Evolutionary conservation across 768 basidiomycete species (phyloP), one percentile per base, ranked within the genome.

Genomic region (Harrya chromipes): DNA sequence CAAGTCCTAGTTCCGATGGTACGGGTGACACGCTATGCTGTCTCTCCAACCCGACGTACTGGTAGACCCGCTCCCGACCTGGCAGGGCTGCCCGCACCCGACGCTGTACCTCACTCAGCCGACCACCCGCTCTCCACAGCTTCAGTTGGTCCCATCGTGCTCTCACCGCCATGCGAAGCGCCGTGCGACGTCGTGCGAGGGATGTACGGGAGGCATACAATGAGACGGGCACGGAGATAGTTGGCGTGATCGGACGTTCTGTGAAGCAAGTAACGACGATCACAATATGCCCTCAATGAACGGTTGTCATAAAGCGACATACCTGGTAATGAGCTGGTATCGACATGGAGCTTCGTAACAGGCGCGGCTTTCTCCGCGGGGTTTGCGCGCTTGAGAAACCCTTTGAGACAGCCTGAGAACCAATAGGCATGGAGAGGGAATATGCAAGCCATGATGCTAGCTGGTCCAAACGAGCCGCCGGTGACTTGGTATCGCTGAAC

Each of bases 391-490:
- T 70, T 70, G 33, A 74, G 27, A 52, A 80, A 76, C 1, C 79
- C 79, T 50, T 68, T 70, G 39, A 83, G 23, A 47, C 76, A 80
- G 11, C 75, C 75, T 2, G 54, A 44, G 64, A 83, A 82, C 82
- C 82, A 83, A 33, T 70, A 57, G 2, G 70, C 72, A 52, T 83
- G 82, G 41, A 83, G 61, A 9, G 77, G 74, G 31, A 79, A 69
- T 23, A 79, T 73, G 40, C 62, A 50, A 7, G 60, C 53, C 46
- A 80, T 66, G 45, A 79, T 52, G 24, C 65, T 52, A 0, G 68
- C 63, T 1, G 81, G 80, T 3, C 72, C 53, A 35, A 60, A 65
- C 1, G 74, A 73, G 12, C 73, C 71, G 0, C 50, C 57, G 4
- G 71, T 60, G 29, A 59, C 53, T 4, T 62, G 53, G 0, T 57